Conservation (phyloP, 208 protist genomes). For the Leishmania gerbilli region DNA sequence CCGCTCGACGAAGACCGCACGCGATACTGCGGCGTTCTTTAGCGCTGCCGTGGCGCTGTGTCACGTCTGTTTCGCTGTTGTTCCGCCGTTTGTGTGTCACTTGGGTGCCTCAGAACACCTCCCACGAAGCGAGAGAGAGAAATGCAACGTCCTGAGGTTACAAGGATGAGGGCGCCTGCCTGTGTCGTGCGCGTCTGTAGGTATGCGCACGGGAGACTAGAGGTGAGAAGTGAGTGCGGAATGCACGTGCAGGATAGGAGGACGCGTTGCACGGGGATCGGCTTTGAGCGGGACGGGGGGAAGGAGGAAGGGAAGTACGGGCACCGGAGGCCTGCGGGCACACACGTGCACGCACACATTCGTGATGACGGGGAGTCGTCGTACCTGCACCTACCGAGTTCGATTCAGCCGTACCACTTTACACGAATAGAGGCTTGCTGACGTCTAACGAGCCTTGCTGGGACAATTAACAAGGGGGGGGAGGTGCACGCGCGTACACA, state of each 20-base stretch:
- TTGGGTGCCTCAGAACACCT: neutral
- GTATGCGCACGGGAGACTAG: neutral
- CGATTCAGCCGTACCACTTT: no score
- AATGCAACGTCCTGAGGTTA: neutral
- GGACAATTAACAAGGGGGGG: neutral
- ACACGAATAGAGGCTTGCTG: neutral
- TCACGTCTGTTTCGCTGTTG: neutral
- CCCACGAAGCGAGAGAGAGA: neutral
- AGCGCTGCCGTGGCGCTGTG: neutral
- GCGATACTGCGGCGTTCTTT: no score
- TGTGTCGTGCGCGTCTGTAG: neutral
- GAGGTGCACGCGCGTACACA: neutral
- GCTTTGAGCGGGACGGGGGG: neutral
- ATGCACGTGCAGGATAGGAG: neutral
- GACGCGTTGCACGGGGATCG: neutral
- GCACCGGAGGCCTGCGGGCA: no score
- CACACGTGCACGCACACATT: neutral
- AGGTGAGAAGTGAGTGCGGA: no score
- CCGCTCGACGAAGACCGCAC: neutral
- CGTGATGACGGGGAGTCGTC: neutral
- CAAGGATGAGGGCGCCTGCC: neutral
- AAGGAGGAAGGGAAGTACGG: neutral
- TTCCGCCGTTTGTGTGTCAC: neutral
- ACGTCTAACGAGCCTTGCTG: neutral
- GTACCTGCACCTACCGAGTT: neutral